Percentiles rank a stretch among this genome's conserved stretches.
Evolutionary conservation across 2,329 filamentous ascomycete species (phyloP).

Genomic region (Camptophora hylomeconis): DNA sequence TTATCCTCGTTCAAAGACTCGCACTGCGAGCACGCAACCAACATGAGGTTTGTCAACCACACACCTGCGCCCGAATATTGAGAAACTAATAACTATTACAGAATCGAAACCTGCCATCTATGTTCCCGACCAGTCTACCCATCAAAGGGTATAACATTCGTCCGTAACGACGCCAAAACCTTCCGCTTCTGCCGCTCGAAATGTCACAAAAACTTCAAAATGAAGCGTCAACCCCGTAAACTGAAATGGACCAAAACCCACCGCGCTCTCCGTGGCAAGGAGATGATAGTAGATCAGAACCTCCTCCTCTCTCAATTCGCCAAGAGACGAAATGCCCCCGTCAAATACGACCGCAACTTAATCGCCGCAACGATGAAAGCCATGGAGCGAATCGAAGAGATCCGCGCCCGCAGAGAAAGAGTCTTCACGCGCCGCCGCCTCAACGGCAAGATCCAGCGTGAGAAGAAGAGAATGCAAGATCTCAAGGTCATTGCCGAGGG

Average conservation of each 20-base stretch:
- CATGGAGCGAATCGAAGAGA: conserved; percentile 83
- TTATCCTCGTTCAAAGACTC: no score
- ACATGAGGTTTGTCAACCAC: conserved; percentile 6
- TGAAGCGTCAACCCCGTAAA: conserved; percentile 96
- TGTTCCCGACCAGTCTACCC: conserved; percentile 57
- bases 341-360: conserved; percentile 90
- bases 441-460: conserved; percentile 63
- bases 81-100: conserved; percentile 6
- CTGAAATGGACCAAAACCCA: conserved; percentile 95
- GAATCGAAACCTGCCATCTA: conserved; percentile 53
- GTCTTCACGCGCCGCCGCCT: conserved; percentile 91
- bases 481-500: conserved; percentile 83
- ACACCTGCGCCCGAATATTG: neutral
- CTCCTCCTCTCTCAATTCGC: conserved; percentile 62
- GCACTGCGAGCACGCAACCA: conserved; percentile 1
- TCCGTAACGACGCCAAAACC: conserved; percentile 51
- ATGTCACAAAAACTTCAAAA: conserved; percentile 75
- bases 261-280: conserved; percentile 70
- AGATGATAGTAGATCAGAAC: conserved; percentile 86
- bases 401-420: conserved; percentile 68
- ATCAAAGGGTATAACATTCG: conserved; percentile 53
- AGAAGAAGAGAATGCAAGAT: conserved; percentile 64
- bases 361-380: conserved; percentile 77
- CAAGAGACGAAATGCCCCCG: conserved; percentile 81
- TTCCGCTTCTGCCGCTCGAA: conserved; percentile 57